phyloP scores from a whole-genome alignment of 140 eudicot genomes.

The Flaveria floridana region DNA sequence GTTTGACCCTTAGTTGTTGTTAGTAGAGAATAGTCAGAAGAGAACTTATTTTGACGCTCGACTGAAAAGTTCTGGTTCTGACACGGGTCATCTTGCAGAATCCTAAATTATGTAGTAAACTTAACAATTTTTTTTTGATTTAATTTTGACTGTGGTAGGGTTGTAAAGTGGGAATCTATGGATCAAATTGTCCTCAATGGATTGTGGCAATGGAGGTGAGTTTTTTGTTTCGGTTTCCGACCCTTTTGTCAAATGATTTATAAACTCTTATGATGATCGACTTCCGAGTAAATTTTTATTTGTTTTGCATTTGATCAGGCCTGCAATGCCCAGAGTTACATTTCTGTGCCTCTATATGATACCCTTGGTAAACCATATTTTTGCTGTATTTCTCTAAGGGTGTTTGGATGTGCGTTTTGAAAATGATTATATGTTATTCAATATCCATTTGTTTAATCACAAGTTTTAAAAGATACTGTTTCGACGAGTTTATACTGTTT shows the following conservation, averaged over 20 bases:
- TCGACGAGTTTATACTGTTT: background rate
- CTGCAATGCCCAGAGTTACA: constrained; percentile 77
- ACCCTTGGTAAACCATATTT: constrained; percentile 67
- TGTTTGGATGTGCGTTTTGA: background rate
- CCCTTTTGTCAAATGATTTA: background rate
- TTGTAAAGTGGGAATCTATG: constrained; percentile 86
- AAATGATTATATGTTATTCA: background rate
- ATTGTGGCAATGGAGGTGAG: constrained; percentile 92
- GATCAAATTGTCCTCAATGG: constrained; percentile 97
- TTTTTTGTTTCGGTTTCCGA: constrained; percentile 9
- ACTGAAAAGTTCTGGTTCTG: background rate
- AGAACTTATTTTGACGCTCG: background rate
- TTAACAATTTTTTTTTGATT: background rate
- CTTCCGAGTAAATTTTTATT: background rate
- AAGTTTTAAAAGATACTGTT: background rate
- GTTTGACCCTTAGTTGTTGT: background rate
- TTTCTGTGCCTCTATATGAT: constrained; percentile 93
- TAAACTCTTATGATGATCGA: background rate
- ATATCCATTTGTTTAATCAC: background rate
- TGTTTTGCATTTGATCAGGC: constrained; percentile 50
- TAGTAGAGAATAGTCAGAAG: background rate
- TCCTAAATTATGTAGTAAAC: background rate
- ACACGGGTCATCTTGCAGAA: background rate
- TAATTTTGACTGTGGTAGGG: constrained; percentile 47
- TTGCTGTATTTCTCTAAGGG: background rate